Conservation (phyloP, 2,329 filamentous ascomycete genomes). For the Trematosphaeria pertusa region DNA sequence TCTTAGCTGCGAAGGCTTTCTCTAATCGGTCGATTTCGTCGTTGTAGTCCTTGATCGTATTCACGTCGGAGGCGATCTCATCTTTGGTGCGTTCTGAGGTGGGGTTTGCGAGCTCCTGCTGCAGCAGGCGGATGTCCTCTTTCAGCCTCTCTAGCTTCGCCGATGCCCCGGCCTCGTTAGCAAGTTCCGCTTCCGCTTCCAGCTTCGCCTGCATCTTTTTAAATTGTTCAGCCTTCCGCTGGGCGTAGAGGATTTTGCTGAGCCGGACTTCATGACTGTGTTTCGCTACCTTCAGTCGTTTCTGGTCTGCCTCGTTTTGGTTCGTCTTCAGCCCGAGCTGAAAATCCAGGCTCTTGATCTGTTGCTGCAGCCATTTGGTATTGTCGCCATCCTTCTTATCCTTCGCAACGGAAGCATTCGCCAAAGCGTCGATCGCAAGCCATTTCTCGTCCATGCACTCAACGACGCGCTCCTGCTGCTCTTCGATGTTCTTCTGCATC, state of each 20-base stretch:
- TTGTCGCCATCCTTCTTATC: slow-evolving; percentile 23
- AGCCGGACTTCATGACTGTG: slow-evolving; percentile 31
- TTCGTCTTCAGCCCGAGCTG: slow-evolving; percentile 36
- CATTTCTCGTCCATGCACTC: slow-evolving; percentile 31
- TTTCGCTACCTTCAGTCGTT: slow-evolving; percentile 29
- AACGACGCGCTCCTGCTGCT: slow-evolving; percentile 21
- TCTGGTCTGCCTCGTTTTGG: slow-evolving; percentile 33
- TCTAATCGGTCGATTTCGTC: slow-evolving; percentile 27
- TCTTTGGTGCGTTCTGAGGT: slow-evolving; percentile 18
- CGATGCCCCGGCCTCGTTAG: slow-evolving; percentile 29
- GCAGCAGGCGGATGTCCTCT: slow-evolving; percentile 13
- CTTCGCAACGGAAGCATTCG: slow-evolving; percentile 21
- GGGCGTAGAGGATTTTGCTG: slow-evolving; percentile 29
- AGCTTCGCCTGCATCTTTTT: slow-evolving; percentile 26
- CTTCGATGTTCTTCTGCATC: slow-evolving; percentile 28
- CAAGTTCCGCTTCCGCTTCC: slow-evolving; percentile 20
- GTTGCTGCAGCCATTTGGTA: slow-evolving; percentile 33
- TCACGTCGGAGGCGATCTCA: slow-evolving; percentile 18
- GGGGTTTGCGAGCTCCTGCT: slow-evolving; percentile 22
- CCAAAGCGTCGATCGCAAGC: slow-evolving; percentile 30
- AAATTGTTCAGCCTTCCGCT: slow-evolving; percentile 32
- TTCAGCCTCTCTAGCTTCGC: slow-evolving; percentile 23
- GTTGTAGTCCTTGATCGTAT: slow-evolving; percentile 17
- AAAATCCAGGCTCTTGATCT: slow-evolving; percentile 28
- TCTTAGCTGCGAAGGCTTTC: slow-evolving; percentile 31